Evolutionary conservation across 2,329 filamentous ascomycete species (phyloP), one percentile per base, ranked within the genome.

Genomic region (Cercospora citrullina): DNA sequence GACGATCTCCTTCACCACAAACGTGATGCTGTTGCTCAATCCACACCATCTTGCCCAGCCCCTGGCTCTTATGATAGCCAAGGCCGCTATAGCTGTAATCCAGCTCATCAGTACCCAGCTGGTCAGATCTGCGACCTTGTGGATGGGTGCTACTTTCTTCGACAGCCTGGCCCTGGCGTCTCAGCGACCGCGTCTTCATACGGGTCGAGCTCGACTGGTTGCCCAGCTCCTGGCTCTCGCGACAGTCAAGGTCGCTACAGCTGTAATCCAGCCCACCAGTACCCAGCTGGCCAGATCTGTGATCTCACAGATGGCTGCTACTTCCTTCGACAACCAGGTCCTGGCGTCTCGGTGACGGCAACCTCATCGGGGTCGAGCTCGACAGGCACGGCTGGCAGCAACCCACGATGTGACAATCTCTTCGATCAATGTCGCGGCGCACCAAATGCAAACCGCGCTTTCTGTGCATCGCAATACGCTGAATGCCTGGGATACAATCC

Each of bases 231-330:
- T 26, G 63, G 60, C n/a, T 21, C 31, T 16, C 57, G 28, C 36
- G 60, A 61, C 9, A 36, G 48, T 21, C 39, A 64, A 16, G 55
- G 48, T 2, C 39, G 60, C 10, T 75, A 72, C 59, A 58, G 62
- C 21, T 75, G 73, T 55, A 73, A 74, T 60, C 73, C 73, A 45
- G 73, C 71, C 21, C 72, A 72, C 64, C 16, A 58, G 39, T 71
- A 75, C 61, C 71, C 72, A 1, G 60, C 67, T 45, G 73, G 70
- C 7, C 68, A 69, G 26, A 68, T 39, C n/a, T 74, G 73, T 60
- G 48, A 69, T 21, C 23, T 33, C 16, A 31, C 42, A 14, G 51
- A 57, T 30, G 65, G 65, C 28, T 61, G 60, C 55, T 62, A 57
- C 48, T 57, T 55, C 31, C 63, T 67, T 8, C 39, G 28, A 23